Evolutionary conservation across 306 rosid genomes (phyloP), one percentile per base, ranked within the genome.

Genomic region (Ammopiptanthus mongolicus): DNA sequence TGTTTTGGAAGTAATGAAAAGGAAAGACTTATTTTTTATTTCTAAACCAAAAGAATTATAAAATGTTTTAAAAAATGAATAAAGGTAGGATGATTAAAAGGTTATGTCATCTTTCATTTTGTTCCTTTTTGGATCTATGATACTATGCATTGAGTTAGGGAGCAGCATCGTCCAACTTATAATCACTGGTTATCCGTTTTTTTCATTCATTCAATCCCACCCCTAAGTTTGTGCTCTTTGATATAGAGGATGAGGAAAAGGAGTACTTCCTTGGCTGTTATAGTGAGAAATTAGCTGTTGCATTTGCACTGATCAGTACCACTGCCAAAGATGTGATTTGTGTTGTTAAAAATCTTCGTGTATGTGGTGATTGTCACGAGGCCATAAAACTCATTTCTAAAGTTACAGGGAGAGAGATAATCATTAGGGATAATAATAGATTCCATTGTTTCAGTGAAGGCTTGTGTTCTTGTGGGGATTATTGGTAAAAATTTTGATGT

Each of bases 171-270:
- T n/a, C n/a, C n/a, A n/a, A n/a, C n/a, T n/a, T n/a, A n/a, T n/a
- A n/a, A n/a, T n/a, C n/a, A n/a, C n/a, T n/a, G n/a, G n/a, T n/a
- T n/a, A n/a, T n/a, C n/a, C n/a, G n/a, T n/a, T n/a, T n/a, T n/a
- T n/a, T n/a, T n/a, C n/a, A n/a, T n/a, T n/a, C n/a, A n/a, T n/a
- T n/a, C n/a, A n/a, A n/a, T n/a, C 97, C 97, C 0, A 91, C 91
- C 23, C 87, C 93, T 25, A 96, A 91, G 19, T 85, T 86, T 72
- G 92, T 85, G 64, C 82, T 91, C 59, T 91, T 88, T 61, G 93
- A 91, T 69, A 80, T 88, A 69, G 90, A 91, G 79, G 90, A 91
- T 68, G 97, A 91, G 76, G 89, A 91, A 77, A 91, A 88, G 72
- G 90, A 91, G 72, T 86, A 88, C 65, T 80, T 78, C 62, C 93